These are phyloP conservation scores for Solanum chacoense DNA, from an alignment of 305 asterid species.

Conservation along the genomic window DNA sequence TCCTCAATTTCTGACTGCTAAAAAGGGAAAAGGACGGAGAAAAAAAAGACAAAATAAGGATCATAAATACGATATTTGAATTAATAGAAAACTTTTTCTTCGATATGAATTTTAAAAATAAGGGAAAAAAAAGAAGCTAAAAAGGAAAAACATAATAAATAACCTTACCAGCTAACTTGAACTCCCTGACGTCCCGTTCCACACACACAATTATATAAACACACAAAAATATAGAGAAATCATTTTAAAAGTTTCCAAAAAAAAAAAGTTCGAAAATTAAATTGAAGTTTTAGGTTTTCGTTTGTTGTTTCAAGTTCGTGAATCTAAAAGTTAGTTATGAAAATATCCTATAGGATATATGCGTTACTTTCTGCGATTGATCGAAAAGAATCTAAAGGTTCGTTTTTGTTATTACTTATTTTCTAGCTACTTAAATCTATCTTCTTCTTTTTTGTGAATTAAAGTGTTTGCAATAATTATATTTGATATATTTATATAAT, in stretches of 20 bases:
- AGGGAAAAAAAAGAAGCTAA: not conserved
- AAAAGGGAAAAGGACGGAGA: not conserved
- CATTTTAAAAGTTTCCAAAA: not conserved
- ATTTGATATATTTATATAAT: not conserved
- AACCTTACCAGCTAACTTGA: not conserved
- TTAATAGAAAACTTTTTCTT: too few relatives aligned
- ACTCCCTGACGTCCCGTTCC: not conserved
- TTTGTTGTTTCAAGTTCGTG: not conserved
- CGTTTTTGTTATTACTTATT: not conserved
- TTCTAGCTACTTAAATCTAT: not conserved
- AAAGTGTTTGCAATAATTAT: not conserved
- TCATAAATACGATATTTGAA: not conserved
- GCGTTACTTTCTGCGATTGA: not conserved
- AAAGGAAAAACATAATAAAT: not conserved
- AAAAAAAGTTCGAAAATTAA: not conserved
- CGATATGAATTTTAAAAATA: rapidly evolving
- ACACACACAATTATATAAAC: not conserved
- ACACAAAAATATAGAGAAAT: not conserved
- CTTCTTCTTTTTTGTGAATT: not conserved
- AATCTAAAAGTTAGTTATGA: not conserved
- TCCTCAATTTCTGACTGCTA: not conserved
- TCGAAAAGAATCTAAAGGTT: not conserved
- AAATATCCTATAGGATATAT: not conserved
- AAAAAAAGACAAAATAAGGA: not conserved
- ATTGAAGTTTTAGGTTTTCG: not conserved